A percentile compares a stretch with the other conserved stretches of the same genome.
These are phyloP conservation scores for Endocladia muricata DNA, from an alignment of 31 red algal genomes.

Conservation along the genomic window DNA sequence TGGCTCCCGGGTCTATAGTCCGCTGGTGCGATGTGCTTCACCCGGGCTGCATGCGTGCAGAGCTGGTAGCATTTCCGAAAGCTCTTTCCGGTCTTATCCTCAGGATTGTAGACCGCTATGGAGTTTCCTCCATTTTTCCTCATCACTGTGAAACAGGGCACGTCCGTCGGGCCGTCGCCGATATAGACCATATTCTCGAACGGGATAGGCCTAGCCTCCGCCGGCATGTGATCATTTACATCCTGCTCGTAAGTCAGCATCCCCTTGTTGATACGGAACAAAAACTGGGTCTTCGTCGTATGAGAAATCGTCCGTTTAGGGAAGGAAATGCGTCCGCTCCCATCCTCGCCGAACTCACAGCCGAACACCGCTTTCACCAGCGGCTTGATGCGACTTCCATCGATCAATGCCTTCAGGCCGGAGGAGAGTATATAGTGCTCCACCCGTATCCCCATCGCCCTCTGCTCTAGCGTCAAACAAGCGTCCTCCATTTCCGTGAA, in stretches of 20 bases:
- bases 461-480: no score
- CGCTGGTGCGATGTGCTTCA: no score
- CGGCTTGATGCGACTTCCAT: no score
- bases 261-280: neutral
- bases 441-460: no score
- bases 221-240: conserved; percentile 4
- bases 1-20: no score
- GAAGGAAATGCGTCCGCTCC: neutral
- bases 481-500: no score
- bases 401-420: no score
- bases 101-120: neutral
- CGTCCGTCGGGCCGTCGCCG: neutral
- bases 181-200: conserved; percentile 6
- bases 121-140: neutral
- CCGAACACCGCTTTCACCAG: no score
- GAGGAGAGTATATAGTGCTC: no score
- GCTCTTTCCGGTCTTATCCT: neutral
- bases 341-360: conserved; percentile 4
- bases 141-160: neutral
- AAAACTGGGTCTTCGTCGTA: neutral
- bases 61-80: no score
- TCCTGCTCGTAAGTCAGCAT: neutral
- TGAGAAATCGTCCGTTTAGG: neutral
- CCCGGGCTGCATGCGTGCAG: no score
- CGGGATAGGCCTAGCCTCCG: neutral